phyloP scores from a whole-genome alignment of 192 early-diverging fungal species.

The Pilobolus umbonatus region DNA sequence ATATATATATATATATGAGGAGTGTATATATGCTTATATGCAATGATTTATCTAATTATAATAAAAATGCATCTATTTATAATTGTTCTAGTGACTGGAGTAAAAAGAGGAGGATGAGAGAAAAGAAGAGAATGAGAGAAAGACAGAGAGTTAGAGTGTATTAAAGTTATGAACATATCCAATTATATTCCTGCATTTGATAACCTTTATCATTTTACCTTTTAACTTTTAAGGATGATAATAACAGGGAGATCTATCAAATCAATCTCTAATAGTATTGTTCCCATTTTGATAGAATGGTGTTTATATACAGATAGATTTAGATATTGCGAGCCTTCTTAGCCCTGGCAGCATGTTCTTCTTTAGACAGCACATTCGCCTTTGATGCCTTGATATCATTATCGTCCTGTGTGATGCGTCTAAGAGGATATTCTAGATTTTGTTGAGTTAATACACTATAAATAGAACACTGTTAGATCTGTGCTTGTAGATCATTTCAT shows the following conservation, averaged over 20 bases:
- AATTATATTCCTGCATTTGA: no score
- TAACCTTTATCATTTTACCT: no score
- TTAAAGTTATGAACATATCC: no score
- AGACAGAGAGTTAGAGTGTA: no score
- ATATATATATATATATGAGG: background rate
- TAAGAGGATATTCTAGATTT: conserved; percentile 43
- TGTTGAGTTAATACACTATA: conserved; percentile 45
- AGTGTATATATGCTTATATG: no score
- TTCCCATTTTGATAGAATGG: conserved; percentile 3
- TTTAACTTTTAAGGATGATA: no score
- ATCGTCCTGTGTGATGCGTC: conserved; percentile 51
- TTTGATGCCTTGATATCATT: conserved; percentile 48
- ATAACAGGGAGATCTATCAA: background rate
- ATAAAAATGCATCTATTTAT: no score
- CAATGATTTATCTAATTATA: no score
- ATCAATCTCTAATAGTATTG: background rate
- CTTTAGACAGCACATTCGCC: conserved; percentile 14
- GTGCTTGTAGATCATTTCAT: background rate
- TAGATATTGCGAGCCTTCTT: conserved; percentile 30
- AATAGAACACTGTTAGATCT: conserved; percentile 3
- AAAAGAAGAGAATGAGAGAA: no score
- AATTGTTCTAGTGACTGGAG: no score
- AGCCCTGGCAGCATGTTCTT: conserved; percentile 18
- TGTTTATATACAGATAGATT: background rate
- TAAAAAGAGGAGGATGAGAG: no score